A percentile compares a stretch with the other conserved stretches of the same genome.
Conservation (phyloP, 176 grass and related monocot species). For the Guadua angustifolia region DNA sequence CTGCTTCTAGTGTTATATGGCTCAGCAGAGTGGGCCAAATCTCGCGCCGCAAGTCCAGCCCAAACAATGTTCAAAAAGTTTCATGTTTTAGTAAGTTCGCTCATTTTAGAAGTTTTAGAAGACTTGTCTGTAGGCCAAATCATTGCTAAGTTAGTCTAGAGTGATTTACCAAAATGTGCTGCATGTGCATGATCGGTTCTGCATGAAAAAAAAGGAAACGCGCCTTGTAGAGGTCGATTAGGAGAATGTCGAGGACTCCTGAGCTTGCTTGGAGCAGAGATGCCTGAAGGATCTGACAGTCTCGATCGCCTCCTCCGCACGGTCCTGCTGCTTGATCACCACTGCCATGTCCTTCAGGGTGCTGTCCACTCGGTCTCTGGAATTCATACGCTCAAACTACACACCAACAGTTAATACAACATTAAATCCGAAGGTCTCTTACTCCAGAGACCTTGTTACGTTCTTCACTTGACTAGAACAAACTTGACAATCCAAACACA, state of each 20-base stretch:
- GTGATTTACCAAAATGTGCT: background rate
- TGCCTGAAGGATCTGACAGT: too few relatives aligned
- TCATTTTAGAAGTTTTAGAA: too few relatives aligned
- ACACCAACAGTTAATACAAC: too few relatives aligned
- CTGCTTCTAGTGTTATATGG: too few relatives aligned
- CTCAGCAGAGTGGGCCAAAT: too few relatives aligned
- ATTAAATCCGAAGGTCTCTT: too few relatives aligned
- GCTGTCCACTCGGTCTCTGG: conserved; percentile 74
- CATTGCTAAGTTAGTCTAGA: background rate
- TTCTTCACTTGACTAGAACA: too few relatives aligned
- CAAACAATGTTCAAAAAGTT: too few relatives aligned
- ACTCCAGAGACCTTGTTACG: too few relatives aligned
- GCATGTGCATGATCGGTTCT: background rate
- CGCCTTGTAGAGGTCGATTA: conserved; percentile 94
- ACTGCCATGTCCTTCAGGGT: conserved; percentile 91
- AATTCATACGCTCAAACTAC: conserved; percentile 33
- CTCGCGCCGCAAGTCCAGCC: too few relatives aligned
- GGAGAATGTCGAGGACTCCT: conserved; percentile 88
- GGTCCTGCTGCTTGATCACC: conserved; percentile 91
- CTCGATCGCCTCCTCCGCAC: conserved; percentile 69
- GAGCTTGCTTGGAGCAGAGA: conserved; percentile 87
- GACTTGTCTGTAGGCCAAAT: conserved; percentile 41
- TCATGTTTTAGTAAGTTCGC: too few relatives aligned
- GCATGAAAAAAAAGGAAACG: background rate
- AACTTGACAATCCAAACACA: too few relatives aligned